phyloP scores from a whole-genome alignment of 192 early-diverging fungal genomes.

The Lobulomyces angularis region DNA sequence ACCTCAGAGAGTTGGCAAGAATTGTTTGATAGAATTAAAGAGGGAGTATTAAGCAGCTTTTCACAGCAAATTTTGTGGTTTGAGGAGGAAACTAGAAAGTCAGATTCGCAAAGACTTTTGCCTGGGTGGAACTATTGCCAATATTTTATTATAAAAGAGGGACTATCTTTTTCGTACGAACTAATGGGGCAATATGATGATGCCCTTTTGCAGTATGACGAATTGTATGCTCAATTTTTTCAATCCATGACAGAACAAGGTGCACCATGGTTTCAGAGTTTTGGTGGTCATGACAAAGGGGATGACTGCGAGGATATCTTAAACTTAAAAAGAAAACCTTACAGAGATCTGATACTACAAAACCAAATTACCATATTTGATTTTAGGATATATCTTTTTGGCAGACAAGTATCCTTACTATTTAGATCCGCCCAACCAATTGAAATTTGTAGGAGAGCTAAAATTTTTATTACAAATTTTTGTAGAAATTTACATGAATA shows the following conservation, averaged over 20 bases:
- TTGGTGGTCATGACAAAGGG: slow-evolving; percentile 71
- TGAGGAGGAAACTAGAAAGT: slow-evolving; percentile 75
- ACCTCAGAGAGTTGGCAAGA: slow-evolving; percentile 58
- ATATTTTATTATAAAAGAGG: slow-evolving; percentile 94
- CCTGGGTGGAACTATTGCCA: slow-evolving; percentile 99
- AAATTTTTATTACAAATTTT: slow-evolving; percentile 63
- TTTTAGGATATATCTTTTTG: slow-evolving; percentile 91
- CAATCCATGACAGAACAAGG: slow-evolving; percentile 76
- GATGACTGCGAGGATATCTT: slow-evolving; percentile 83
- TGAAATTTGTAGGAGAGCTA: slow-evolving; percentile 56
- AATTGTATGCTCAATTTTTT: slow-evolving; percentile 88
- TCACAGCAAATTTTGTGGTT: slow-evolving; percentile 66
- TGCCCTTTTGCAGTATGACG: slow-evolving; percentile 88
- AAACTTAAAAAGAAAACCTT: slow-evolving; percentile 63
- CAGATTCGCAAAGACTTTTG: slow-evolving; percentile 85
- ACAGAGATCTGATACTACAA: slow-evolving; percentile 76
- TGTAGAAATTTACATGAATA: slow-evolving; percentile 60
- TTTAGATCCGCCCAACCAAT: slow-evolving; percentile 49
- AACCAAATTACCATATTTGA: slow-evolving; percentile 91
- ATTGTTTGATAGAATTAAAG: slow-evolving; percentile 60
- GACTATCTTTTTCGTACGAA: slow-evolving; percentile 72
- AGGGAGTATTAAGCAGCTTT: slow-evolving; percentile 58
- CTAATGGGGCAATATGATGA: slow-evolving; percentile 78
- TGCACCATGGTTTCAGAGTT: slow-evolving; percentile 83
- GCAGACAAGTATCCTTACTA: slow-evolving; percentile 72